Evolutionary conservation across 192 early-diverging fungal species (phyloP), one percentile per base, ranked within the genome.

Genomic region (Linnemannia hyalina): DNA sequence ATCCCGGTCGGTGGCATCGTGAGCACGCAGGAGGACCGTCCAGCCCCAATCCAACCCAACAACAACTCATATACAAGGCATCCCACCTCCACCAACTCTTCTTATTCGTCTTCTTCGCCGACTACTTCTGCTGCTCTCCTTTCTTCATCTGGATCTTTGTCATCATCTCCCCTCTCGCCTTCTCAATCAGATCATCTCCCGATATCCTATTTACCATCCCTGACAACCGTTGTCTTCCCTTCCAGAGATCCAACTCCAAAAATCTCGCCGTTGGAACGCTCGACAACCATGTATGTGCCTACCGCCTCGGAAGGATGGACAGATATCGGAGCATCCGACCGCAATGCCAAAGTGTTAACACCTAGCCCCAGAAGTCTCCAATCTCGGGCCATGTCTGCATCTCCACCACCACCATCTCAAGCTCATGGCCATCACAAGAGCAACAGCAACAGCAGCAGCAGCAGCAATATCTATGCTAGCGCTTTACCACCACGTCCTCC

Each of bases 1-100:
- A 55, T 74, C 40, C 80, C 63, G 68, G 80, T 42, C 63, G 70
- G 68, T 32, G 38, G 73, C 47, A 42, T 69, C 49, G 47, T 77
- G 81, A 82, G 55, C 42, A 42, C 49, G 16, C 76, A 77, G 73
- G 52, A 69, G 54, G 35, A n/a, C 70, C 26, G 3, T 47, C 54
- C 71, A n/a, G 11, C 23, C 29, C 35, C 20, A 72, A 69, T 26
- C 3, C 49, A 71, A 10, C 70, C 23, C 49, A 26, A 38, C 52
- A 26, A 7, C 4, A 54, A 10, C 38, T 15, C 4, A 40, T 20
- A 10, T 35, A 76, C 35, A 26, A 42, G 15, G 44, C 22, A 6
- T 26, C 13, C 29, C 23, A 15, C n/a, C 23, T 29, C 60, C 60
- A 65, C 60, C 60, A 65, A 65, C 60, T 65, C 23, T 23, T 60